Base-by-base conservation (phyloP, 257 asterid genomes). In the Craterostigma plantagineum region DNA sequence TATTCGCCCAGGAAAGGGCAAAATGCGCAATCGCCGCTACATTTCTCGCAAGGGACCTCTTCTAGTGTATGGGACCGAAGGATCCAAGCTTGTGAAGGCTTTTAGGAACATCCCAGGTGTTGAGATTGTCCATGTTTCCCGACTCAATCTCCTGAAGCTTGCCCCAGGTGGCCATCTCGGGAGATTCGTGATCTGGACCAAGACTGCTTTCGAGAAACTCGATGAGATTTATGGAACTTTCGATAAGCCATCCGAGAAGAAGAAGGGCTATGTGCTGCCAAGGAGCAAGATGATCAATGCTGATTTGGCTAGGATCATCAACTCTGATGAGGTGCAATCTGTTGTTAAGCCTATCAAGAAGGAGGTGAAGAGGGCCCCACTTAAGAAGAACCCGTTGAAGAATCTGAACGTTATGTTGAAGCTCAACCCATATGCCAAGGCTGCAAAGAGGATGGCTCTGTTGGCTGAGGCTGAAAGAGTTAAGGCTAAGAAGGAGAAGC, bases 121-220 rank as follows among this genome's bases (percentile, higher is more conserved):
- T 0, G 75, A 66, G 15, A 45, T 71, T 1, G 67, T 68, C 4
- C 71, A 70, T 11, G 70, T 71, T 0, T 65, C 61, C 10, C 58
- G 72, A 3, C 51, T 67, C 15, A 67, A 61, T 38, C 17, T 64
- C 33, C 49, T 67, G 9, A 68, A 68, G 49, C 61, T 72, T 0
- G 76, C 80, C 16, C 76, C 76, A 0, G 76, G 76, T 7, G 76
- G 76, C 4, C 76, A 68, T 13, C 59, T 72, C 5, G 80, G 80
- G 6, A 46, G 80, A 46, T 67, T 72, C 14, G 51, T 72, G 9
- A 37, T 72, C 37, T 68, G 80, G 76, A 67, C 76, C 0, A 67
- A 68, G 38, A 61, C 68, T 0, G 76, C 76, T 3, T 72, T 67
- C 8, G 76, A 67, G 65, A 72, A 72, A 16, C 42, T 58, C 44